These are phyloP conservation scores for Phalaenopsis equestris DNA, from an alignment of 106 monocot genomes.

Conservation along the genomic window DNA sequence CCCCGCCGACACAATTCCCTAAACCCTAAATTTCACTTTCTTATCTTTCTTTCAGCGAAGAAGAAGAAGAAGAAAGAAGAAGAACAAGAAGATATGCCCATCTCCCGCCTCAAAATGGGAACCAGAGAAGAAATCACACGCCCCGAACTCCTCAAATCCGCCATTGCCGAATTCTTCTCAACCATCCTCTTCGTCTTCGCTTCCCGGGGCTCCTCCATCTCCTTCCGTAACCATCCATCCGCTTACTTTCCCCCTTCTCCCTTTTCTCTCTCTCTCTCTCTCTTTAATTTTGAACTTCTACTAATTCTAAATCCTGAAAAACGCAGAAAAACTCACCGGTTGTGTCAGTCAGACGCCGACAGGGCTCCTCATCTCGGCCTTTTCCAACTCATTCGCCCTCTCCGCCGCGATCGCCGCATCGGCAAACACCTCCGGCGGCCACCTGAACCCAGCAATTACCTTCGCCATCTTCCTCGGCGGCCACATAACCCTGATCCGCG, in stretches of 20 bases:
- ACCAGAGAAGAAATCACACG: conserved; percentile 12
- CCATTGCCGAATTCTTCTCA: conserved; percentile 38
- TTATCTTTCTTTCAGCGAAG: too few relatives aligned
- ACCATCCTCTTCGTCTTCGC: conserved; percentile 46
- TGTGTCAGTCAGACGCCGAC: conserved; percentile 27
- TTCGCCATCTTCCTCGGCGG: conserved; percentile 45
- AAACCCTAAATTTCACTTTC: too few relatives aligned
- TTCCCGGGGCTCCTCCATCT: conserved; percentile 18
- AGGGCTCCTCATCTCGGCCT: conserved; percentile 20
- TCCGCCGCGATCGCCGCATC: conserved; percentile 33
- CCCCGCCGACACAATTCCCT: too few relatives aligned
- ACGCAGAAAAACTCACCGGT: too few relatives aligned
- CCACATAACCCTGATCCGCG: conserved; percentile 34
- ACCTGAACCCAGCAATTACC: conserved; percentile 44
- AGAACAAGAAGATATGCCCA: too few relatives aligned
- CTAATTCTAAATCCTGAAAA: too few relatives aligned
- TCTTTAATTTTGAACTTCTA: too few relatives aligned
- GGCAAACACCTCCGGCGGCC: conserved; percentile 44
- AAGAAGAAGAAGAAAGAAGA: too few relatives aligned
- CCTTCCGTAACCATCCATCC: too few relatives aligned
- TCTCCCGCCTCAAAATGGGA: conserved; percentile 10
- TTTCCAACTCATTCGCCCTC: conserved; percentile 34
- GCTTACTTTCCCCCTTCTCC: too few relatives aligned
- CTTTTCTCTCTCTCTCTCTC: too few relatives aligned
- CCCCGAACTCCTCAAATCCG: conserved; percentile 26